A percentile compares a stretch with the other conserved stretches of the same genome.
Evolutionary conservation across 176 grass and related monocot genomes (phyloP).

Genomic region (maize (Zea mays)): DNA sequence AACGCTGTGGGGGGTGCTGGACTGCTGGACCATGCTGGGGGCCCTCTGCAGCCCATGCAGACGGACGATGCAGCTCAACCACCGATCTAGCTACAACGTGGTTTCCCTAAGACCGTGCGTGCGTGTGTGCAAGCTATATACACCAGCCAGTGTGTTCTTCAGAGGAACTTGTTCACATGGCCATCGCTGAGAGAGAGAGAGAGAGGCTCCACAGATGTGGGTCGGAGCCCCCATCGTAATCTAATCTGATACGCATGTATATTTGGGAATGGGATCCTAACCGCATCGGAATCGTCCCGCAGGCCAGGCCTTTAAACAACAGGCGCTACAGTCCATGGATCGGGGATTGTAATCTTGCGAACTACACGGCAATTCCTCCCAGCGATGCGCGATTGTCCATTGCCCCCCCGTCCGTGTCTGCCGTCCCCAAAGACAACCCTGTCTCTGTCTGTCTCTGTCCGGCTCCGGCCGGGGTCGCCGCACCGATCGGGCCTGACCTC

Average conservation of each 20-base stretch:
- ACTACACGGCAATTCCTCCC: conserved; percentile 28
- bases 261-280: not conserved
- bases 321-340: conserved; percentile 1
- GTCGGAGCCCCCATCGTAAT: not conserved
- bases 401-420: conserved; percentile 6
- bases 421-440: not conserved
- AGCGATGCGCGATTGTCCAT: conserved; percentile 27
- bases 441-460: not conserved
- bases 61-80: conserved; percentile 29
- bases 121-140: not conserved
- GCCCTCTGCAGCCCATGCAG: not conserved
- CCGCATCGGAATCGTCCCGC: not conserved
- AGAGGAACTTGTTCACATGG: not conserved
- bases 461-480: not conserved
- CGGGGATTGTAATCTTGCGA: not conserved
- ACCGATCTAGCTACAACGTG: not conserved
- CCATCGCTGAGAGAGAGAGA: not conserved
- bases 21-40: not conserved
- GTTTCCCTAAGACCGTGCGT: not conserved
- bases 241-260: not conserved
- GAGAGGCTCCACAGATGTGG: conserved; percentile 15
- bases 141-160: not conserved
- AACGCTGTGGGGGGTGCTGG: not conserved
- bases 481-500: not conserved
- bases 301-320: not conserved